Evolutionary conservation across 2,329 filamentous ascomycete genomes (phyloP), one percentile per base, ranked within the genome.

Genomic region (Fusarium miscanthi): DNA sequence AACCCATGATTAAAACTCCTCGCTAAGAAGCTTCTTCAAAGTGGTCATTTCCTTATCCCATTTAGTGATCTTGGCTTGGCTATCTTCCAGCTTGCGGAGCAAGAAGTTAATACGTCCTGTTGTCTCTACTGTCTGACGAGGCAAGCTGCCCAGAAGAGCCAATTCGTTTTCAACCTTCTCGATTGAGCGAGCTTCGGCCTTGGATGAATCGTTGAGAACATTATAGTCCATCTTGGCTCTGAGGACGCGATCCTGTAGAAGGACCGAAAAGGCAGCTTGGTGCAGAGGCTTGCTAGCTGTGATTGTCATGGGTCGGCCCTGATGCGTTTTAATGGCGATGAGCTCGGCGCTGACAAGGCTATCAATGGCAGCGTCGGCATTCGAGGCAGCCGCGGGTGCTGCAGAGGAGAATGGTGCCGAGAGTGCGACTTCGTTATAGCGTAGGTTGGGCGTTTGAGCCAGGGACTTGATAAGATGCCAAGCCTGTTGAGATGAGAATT

Each of bases 401-500:
- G 82, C 80, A 1, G 89, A 89, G 0, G 85, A 84, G 27, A 97
- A 97, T 0, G 93, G 87, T 61, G 93, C 90, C 8, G 91, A 89
- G 4, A 97, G 88, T 1, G 98, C 84, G 5, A 97, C 86, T 77
- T 97, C 93, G 81, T 97, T 95, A 85, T 97, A 98, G 4, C 93
- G 89, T 1, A 98, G 85, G 8, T 82, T 86, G 10, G 91, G 89
- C 16, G 89, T 84, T n/a, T 87, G 81, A 0, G 93, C 92, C 19
- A 99, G 89, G 35, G 89, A 86, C 78, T 93, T 95, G 81, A 98
- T 91, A 5, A 99, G 84, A 66, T 92, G 88, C 96, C 96, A 98
- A 0, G 94, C 95, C 84, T 98, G 96, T 78, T 96, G 91, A 8
- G 90, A 86, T 0, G 91, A 93, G 93, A 94, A 98, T 59, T 88